A percentile compares a stretch with the other conserved stretches of the same genome.
phyloP scores from a whole-genome alignment of 768 basidiomycete species.

The Amylocystis lapponica region DNA sequence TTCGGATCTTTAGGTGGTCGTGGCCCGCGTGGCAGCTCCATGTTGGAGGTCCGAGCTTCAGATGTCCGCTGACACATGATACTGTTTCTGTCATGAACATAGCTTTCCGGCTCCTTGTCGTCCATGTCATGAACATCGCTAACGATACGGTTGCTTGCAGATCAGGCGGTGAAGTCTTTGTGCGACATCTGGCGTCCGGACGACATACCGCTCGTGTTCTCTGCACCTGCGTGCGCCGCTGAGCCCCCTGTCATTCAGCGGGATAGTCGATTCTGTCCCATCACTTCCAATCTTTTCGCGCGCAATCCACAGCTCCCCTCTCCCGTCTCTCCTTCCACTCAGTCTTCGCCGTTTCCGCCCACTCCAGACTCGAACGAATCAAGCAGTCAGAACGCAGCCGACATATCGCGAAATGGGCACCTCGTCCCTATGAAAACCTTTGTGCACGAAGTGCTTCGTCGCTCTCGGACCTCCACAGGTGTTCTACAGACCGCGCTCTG shows the following conservation, averaged over 20 bases:
- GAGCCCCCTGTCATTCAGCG: slow-evolving; percentile 7
- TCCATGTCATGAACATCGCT: too few species aligned
- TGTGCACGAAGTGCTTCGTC: slow-evolving; percentile 83
- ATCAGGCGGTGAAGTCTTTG: slow-evolving; percentile 74
- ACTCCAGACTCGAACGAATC: slow-evolving; percentile 18
- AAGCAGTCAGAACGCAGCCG: slow-evolving; percentile 12
- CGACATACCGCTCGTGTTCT: slow-evolving; percentile 59
- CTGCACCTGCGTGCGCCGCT: slow-evolving; percentile 4
- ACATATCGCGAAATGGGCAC: slow-evolving; percentile 21
- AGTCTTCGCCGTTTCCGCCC: slow-evolving; percentile 27
- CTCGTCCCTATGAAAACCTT: slow-evolving; percentile 66
- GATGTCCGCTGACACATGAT: too few species aligned
- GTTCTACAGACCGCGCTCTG: slow-evolving; percentile 86
- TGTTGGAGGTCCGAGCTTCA: too few species aligned
- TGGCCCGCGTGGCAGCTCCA: too few species aligned
- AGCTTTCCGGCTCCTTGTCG: too few species aligned
- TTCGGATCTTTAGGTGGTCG: too few species aligned
- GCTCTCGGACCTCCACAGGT: slow-evolving; percentile 77
- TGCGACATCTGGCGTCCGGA: slow-evolving; percentile 79
- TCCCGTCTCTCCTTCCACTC: slow-evolving; percentile 46
- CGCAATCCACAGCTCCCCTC: slow-evolving; percentile 45
- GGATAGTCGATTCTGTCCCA: neutral
- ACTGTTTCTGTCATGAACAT: too few species aligned
- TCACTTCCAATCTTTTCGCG: neutral
- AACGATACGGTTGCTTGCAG: slow-evolving; percentile 29